These are phyloP conservation scores for Neonectria neomacrospora DNA, from an alignment of 2,329 filamentous ascomycete species.

Conservation along the genomic window DNA sequence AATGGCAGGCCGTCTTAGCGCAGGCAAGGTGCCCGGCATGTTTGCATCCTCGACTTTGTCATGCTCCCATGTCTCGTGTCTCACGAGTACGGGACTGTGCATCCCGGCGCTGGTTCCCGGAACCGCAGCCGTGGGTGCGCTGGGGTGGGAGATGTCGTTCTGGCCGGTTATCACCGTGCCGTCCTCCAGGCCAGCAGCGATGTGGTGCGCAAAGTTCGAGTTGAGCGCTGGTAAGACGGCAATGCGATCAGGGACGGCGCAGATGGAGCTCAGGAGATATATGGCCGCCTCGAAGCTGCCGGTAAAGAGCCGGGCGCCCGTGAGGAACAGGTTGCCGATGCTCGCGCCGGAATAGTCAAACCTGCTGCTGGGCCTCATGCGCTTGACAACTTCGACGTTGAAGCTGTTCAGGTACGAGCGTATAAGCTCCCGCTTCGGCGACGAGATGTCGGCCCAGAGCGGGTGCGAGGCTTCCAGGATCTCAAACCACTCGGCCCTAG, in stretches of 20 bases:
- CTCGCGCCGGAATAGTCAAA: slow-evolving; percentile 83
- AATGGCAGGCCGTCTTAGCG: slow-evolving; percentile 83
- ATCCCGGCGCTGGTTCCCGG: slow-evolving; percentile 45
- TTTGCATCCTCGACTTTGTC: slow-evolving; percentile 83
- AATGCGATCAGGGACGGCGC: slow-evolving; percentile 80
- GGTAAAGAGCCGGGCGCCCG: slow-evolving; percentile 88
- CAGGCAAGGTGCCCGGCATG: slow-evolving; percentile 82
- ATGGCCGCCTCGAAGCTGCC: slow-evolving; percentile 94
- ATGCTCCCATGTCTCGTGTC: slow-evolving; percentile 64
- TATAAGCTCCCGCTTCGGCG: slow-evolving; percentile 80
- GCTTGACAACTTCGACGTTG: slow-evolving; percentile 82
- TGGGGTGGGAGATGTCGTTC: slow-evolving; percentile 91
- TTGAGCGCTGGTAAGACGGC: slow-evolving; percentile 90
- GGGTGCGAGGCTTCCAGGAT: slow-evolving; percentile 85
- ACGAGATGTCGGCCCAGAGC: slow-evolving; percentile 78
- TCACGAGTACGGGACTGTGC: slow-evolving; percentile 47
- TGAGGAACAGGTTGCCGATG: slow-evolving; percentile 83
- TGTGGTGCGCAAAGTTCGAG: slow-evolving; percentile 95
- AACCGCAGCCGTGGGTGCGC: slow-evolving; percentile 65
- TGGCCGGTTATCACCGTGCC: slow-evolving; percentile 87
- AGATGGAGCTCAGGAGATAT: slow-evolving; percentile 88
- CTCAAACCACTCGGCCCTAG: slow-evolving; percentile 84
- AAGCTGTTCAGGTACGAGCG: slow-evolving; percentile 80
- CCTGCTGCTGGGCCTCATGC: slow-evolving; percentile 75
- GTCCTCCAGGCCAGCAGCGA: slow-evolving; percentile 82